Percentiles rank a stretch among this genome's conserved stretches.
These are phyloP conservation scores for Mycena haematopus DNA, from an alignment of 768 basidiomycete species.

Conservation along the genomic window DNA sequence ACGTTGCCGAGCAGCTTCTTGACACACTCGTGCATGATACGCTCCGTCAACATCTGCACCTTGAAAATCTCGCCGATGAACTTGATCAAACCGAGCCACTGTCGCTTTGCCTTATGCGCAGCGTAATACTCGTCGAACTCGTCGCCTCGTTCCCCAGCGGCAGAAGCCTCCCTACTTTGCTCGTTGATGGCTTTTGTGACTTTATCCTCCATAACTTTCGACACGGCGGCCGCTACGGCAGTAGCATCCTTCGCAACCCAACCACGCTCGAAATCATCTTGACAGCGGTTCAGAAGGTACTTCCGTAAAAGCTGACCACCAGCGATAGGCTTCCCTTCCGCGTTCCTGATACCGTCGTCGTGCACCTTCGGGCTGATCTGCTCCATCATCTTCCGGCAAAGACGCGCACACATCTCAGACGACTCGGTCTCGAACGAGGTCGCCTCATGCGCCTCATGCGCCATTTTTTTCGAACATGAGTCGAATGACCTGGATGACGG, in stretches of 20 bases:
- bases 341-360: slow-evolving; percentile 86
- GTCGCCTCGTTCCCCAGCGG: slow-evolving; percentile 74
- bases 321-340: slow-evolving; percentile 86
- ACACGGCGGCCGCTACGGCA: slow-evolving; percentile 83
- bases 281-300: slow-evolving; percentile 97
- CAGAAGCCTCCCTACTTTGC: slow-evolving; percentile 45
- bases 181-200: slow-evolving; percentile 74
- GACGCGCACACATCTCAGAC: slow-evolving; percentile 96
- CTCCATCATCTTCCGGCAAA: slow-evolving; percentile 97
- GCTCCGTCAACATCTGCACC: slow-evolving; percentile 94
- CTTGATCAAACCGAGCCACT: slow-evolving; percentile 93
- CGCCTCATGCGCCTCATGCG: slow-evolving; percentile 96
- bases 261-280: slow-evolving; percentile 96
- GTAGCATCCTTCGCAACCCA: slow-evolving; percentile 91
- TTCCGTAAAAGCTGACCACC: slow-evolving; percentile 96
- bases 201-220: slow-evolving; percentile 85
- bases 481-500: slow-evolving; percentile 94
- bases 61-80: slow-evolving; percentile 99
- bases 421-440: slow-evolving; percentile 95
- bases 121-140: slow-evolving; percentile 97
- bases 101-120: slow-evolving; percentile 95
- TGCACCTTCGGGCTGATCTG: slow-evolving; percentile 86
- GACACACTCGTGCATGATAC: slow-evolving; percentile 98
- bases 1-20: slow-evolving; percentile 93
- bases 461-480: slow-evolving; percentile 97